Evolutionary conservation across 352 stramenopile species (phyloP).

Genomic region (Phytopythium kandeliae): DNA sequence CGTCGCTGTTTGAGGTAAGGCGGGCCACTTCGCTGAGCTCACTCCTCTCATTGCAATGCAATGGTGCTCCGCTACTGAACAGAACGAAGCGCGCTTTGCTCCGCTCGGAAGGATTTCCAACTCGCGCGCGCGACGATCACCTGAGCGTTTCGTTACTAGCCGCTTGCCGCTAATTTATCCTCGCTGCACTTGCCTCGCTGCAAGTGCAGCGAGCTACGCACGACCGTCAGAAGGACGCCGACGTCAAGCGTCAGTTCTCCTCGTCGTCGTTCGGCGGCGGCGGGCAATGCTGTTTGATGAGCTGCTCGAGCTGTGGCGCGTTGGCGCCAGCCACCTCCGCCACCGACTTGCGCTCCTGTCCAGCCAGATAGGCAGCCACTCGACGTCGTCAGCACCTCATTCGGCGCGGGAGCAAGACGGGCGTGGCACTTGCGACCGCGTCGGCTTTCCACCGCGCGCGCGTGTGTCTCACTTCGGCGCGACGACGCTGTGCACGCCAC

Average conservation of each 20-base stretch:
- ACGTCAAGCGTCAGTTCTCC: slow-evolving; percentile 17
- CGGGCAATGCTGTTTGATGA: slow-evolving; percentile 61
- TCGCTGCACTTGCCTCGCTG: too few species aligned
- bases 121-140: too few species aligned
- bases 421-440: neutral
- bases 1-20: slow-evolving; percentile 2
- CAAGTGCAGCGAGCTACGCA: neutral
- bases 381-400: neutral
- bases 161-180: too few species aligned
- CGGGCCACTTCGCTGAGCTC: too few species aligned
- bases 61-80: too few species aligned
- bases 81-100: too few species aligned
- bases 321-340: slow-evolving; percentile 56
- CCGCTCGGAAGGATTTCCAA: too few species aligned
- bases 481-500: neutral
- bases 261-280: slow-evolving; percentile 45
- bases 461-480: slow-evolving; percentile 4
- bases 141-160: too few species aligned
- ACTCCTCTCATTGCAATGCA: too few species aligned
- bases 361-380: neutral
- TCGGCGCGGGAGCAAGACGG: neutral
- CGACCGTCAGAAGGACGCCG: neutral
- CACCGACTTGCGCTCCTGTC: slow-evolving; percentile 51
- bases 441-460: slow-evolving; percentile 2
- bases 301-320: slow-evolving; percentile 49